phyloP scores from a whole-genome alignment of 2,329 filamentous ascomycete species.

The Esteya vermicola region DNA sequence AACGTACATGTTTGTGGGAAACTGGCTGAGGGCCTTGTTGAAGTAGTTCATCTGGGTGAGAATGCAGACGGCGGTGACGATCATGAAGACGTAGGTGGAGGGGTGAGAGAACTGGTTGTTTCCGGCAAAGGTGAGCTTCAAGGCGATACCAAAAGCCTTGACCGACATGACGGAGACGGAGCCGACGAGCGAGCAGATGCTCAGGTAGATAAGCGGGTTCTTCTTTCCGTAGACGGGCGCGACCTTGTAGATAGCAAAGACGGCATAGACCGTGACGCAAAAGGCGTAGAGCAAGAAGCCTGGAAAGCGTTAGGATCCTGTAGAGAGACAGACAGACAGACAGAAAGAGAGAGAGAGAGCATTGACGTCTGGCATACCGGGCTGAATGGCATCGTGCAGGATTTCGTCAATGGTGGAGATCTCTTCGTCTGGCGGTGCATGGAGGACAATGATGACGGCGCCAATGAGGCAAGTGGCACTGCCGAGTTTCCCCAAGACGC shows the following conservation, averaged over 20 bases:
- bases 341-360: not conserved
- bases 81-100: conserved; percentile 94
- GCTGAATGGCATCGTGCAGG: conserved; percentile 75
- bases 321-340: not conserved
- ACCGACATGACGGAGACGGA: conserved; percentile 98
- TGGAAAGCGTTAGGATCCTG: conserved; percentile 19
- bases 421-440: conserved; percentile 86
- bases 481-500: conserved; percentile 81
- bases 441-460: conserved; percentile 92
- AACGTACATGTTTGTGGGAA: conserved; percentile 86
- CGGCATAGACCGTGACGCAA: conserved; percentile 67
- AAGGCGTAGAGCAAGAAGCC: conserved; percentile 83
- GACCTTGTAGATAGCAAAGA: conserved; percentile 92
- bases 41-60: conserved; percentile 99
- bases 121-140: conserved; percentile 85
- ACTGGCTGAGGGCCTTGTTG: conserved; percentile 94
- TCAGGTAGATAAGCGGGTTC: conserved; percentile 92
- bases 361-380: conserved; percentile 44
- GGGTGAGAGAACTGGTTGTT: conserved; percentile 93
- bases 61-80: conserved; percentile 85
- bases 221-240: conserved; percentile 83
- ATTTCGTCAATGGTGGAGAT: conserved; percentile 88
- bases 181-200: conserved; percentile 93
- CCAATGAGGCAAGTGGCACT: conserved; percentile 94
- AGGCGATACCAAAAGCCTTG: conserved; percentile 93